A percentile compares a stretch with the other conserved stretches of the same genome.
These are phyloP conservation scores for Aspergillus tubingensis DNA, from an alignment of 2,329 filamentous ascomycete genomes.

Conservation along the genomic window DNA sequence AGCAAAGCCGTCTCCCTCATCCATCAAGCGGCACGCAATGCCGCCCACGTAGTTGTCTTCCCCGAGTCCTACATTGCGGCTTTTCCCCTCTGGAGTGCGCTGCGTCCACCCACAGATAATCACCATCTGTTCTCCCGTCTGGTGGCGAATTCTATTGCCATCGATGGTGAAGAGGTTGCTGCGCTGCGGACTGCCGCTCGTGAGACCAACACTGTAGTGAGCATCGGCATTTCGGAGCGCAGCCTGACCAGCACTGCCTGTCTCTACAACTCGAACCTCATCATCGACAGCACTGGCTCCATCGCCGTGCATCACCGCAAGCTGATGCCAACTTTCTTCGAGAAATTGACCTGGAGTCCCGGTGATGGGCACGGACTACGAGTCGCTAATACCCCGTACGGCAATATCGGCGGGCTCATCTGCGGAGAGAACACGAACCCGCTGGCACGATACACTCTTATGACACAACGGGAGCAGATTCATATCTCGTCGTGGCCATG, in stretches of 20 bases:
- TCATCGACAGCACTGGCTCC: constrained; percentile 49
- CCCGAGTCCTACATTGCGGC: too few relatives aligned
- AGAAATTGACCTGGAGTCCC: constrained; percentile 57
- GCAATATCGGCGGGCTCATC: constrained; percentile 36
- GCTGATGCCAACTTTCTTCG: constrained; percentile 58
- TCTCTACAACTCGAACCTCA: constrained; percentile 55
- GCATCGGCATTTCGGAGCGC: too few relatives aligned
- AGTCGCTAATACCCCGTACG: constrained; percentile 46
- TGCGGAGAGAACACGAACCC: constrained; percentile 63
- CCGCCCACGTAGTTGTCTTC: too few relatives aligned
- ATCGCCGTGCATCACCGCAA: constrained; percentile 57
- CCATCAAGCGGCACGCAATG: too few relatives aligned
- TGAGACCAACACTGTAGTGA: too few relatives aligned
- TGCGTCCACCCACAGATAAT: too few relatives aligned
- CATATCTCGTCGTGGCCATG: constrained; percentile 60
- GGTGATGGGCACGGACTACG: constrained; percentile 55
- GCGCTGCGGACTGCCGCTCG: too few relatives aligned
- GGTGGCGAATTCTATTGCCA: too few relatives aligned
- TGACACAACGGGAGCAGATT: constrained; percentile 58
- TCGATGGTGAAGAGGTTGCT: too few relatives aligned
- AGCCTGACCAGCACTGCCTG: constrained; percentile 43
- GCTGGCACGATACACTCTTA: constrained; percentile 54
- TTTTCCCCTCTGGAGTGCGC: too few relatives aligned
- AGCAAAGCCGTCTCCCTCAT: too few relatives aligned
- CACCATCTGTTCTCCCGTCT: too few relatives aligned